Evolutionary conservation across 2,329 filamentous ascomycete genomes (phyloP), one percentile per base, ranked within the genome.

Genomic region (Teratosphaeria nubilosa): DNA sequence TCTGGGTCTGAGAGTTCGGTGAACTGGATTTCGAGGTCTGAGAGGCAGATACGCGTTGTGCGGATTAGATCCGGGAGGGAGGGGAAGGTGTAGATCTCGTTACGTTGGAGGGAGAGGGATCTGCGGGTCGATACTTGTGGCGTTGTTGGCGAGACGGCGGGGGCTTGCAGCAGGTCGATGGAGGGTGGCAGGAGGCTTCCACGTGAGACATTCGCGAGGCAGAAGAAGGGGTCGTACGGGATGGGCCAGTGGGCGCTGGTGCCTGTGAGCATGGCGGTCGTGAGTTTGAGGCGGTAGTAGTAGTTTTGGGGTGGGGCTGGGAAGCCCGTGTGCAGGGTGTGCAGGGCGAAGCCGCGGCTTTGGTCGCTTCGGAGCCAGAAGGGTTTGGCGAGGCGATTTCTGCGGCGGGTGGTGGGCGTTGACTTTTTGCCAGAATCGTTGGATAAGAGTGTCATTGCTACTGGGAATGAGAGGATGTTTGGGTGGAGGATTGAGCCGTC

Each of bases 181-280:
- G 58, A 56, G 5, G 56, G 56, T 1, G 57, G 32, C 14, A 63
- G 50, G 5, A 66, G 54, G 9, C 64, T 52, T 22, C 65, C 64
- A 20, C 57, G 58, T 16, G 58, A 55, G 3, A 68, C 60, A 34
- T 65, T 64, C 1, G 58, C 58, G 22, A 65, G 54, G 20, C 53
- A 54, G 59, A 68, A 66, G 11, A 62, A 57, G 2, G 66, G 62
- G 30, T 68, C 65, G 58, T 58, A 64, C 3, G 58, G 57, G 53
- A 68, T 51, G 11, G 65, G 64, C 64, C 65, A 68, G 11, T 59
- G 53, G 1, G 31, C 31, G 7, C 30, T 25, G 1, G 58, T 32
- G 41, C 41, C 41, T 2, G 59, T 48, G 37, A 67, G 61, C 14
- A 55, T 54, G 22, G 50, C 20, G 7, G 30, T 2, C 16, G n/a